Base-by-base conservation (phyloP, 805 yeast genomes). In the Monosporozyma aquatica region DNA sequence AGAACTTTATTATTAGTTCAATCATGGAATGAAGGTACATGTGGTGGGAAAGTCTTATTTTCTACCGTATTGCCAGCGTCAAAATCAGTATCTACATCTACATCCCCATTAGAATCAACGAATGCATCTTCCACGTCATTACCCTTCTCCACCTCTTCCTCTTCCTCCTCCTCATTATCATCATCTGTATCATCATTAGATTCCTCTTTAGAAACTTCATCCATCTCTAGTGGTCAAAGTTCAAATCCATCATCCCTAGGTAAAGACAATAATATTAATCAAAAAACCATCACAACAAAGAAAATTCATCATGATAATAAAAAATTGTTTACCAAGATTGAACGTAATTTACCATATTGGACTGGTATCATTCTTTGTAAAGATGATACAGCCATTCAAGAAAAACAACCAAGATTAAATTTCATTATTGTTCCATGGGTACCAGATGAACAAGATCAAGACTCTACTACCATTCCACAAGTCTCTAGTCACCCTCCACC, bases 281-380 rank as follows among this genome's bases (percentile, higher is more conserved):
- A 9, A 23, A n/a, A 3, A 30, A 30, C 35, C 35, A 17, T 14
- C 35, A 9, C n/a, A n/a, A n/a, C n/a, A n/a, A 25, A 38, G 15
- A 37, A 37, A 18, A 10, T 26, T 13, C 29, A 37, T 26, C 14
- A 25, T 20, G 47, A 43, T 20, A 51, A 47, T 34, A 43, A 45
- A n/a, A 49, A 52, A 21, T 40, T 55, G 9, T 61, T 50, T 15
- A 62, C 58, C 5, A 54, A 54, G 9, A 56, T 81, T 14, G 79
- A 75, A 45, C 48, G 55, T 10, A 58, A 65, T 8, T 52, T 80
- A 10, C 89, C 92, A 1, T 69, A 66, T 17, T 82, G 90, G 90
- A 66, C 76, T 7, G 77, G 78, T 1, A 68, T 72, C 21, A 69
- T 72, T 5, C 46, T 82, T 3, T 59, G 81, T 21, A 59, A 69